Evolutionary conservation across 441 rosid species (phyloP).

Genomic region (Erodium texanum): DNA sequence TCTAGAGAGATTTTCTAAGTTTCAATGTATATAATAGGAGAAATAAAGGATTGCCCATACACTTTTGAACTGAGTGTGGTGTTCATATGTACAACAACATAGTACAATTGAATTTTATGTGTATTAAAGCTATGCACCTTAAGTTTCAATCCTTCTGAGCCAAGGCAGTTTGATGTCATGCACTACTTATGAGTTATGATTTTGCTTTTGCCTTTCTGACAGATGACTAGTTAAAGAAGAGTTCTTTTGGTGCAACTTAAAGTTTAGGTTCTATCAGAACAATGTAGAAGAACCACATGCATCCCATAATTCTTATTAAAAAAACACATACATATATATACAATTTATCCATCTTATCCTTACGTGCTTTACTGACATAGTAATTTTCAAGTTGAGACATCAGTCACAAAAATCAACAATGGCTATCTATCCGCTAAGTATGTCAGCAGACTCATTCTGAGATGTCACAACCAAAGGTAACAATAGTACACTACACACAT

Average conservation of each 20-base stretch:
- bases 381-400: background rate
- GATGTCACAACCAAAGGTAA: too few relatives aligned
- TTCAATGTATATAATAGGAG: background rate
- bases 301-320: background rate
- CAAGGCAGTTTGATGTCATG: background rate
- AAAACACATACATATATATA: background rate
- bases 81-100: background rate
- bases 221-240: background rate
- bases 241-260: background rate
- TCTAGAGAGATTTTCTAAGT: background rate
- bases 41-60: background rate
- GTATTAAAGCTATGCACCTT: background rate
- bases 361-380: background rate
- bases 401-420: background rate
- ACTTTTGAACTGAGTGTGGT: background rate
- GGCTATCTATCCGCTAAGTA: background rate
- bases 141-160: background rate
- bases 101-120: background rate
- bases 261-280: background rate
- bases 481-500: too few relatives aligned
- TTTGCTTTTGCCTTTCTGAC: background rate
- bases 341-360: background rate
- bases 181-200: background rate
- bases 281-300: conserved; percentile 1
- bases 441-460: background rate